phyloP scores from a whole-genome alignment of 129 eudicot genomes.

The Mikania micrantha region DNA sequence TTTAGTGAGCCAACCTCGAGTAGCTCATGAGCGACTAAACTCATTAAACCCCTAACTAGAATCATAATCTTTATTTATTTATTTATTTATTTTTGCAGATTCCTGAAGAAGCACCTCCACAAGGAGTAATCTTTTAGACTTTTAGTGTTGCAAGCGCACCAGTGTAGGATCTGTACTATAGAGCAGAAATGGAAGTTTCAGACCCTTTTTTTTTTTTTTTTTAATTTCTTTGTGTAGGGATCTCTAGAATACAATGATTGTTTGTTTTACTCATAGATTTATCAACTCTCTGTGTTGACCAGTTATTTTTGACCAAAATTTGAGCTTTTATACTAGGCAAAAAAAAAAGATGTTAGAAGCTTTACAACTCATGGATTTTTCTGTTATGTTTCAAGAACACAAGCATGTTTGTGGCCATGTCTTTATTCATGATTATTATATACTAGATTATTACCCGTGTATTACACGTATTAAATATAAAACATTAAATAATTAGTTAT shows the following conservation, averaged over 20 bases:
- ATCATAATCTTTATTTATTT: background rate
- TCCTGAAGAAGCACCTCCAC: slow-evolving; percentile 77
- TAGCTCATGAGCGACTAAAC: no score
- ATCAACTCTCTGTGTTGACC: background rate
- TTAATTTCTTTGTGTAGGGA: background rate
- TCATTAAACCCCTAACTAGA: background rate
- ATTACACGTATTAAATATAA: no score
- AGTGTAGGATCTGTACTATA: no score
- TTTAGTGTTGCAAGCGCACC: no score
- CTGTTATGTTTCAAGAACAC: background rate
- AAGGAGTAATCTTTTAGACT: slow-evolving; percentile 33
- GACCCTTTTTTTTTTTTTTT: background rate
- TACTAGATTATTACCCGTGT: no score
- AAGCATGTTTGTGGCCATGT: background rate
- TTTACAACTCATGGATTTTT: background rate
- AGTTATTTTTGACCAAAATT: background rate
- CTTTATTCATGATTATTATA: background rate
- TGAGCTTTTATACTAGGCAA: slow-evolving; percentile 1
- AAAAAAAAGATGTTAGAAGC: slow-evolving; percentile 2
- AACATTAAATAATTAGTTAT: no score
- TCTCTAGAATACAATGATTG: background rate
- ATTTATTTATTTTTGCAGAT: slow-evolving; percentile 53
- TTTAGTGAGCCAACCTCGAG: no score
- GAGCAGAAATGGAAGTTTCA: slow-evolving; percentile 7
- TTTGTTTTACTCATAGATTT: background rate